These are phyloP conservation scores for Lipomyces oligophaga DNA, from an alignment of 805 yeast species.

Conservation along the genomic window DNA sequence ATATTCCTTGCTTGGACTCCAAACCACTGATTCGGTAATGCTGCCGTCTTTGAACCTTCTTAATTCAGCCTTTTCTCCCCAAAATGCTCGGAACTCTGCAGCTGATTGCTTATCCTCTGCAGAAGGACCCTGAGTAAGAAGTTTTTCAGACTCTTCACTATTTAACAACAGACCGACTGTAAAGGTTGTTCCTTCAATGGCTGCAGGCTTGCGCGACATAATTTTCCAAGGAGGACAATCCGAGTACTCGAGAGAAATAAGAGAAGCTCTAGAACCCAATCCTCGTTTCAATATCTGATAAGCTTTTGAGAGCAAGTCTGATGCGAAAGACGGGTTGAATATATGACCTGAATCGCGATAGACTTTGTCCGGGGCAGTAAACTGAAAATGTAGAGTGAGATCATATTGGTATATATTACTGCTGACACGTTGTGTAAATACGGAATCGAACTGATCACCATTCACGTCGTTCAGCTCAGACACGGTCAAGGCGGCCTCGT, in stretches of 20 bases:
- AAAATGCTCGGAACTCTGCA: conserved; percentile 70
- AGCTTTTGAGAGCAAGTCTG: conserved; percentile 44
- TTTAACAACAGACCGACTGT: conserved; percentile 64
- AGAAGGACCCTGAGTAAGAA: conserved; percentile 82
- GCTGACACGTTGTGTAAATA: conserved; percentile 60
- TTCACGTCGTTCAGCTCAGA: conserved; percentile 70
- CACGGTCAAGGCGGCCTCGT: conserved; percentile 66
- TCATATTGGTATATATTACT: conserved; percentile 60
- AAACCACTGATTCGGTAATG: conserved; percentile 85
- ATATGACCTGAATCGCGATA: conserved; percentile 19
- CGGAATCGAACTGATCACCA: conserved; percentile 74
- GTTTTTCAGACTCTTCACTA: conserved; percentile 68
- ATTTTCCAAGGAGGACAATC: conserved; percentile 35
- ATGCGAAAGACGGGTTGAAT: conserved; percentile 17
- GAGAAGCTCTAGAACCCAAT: conserved; percentile 39
- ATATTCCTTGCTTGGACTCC: conserved; percentile 50
- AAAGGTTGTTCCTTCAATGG: conserved; percentile 21
- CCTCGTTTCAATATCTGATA: conserved; percentile 31
- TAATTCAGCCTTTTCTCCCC: conserved; percentile 84
- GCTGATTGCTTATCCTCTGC: conserved; percentile 57
- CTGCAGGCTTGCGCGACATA: conserved; percentile 22
- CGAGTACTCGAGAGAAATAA: conserved; percentile 36
- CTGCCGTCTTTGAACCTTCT: conserved; percentile 92
- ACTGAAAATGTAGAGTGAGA: conserved; percentile 15
- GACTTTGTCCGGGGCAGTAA: conserved; percentile 20